Conservation (phyloP, 2,329 filamentous ascomycete genomes). For the Apiospora sp. region DNA sequence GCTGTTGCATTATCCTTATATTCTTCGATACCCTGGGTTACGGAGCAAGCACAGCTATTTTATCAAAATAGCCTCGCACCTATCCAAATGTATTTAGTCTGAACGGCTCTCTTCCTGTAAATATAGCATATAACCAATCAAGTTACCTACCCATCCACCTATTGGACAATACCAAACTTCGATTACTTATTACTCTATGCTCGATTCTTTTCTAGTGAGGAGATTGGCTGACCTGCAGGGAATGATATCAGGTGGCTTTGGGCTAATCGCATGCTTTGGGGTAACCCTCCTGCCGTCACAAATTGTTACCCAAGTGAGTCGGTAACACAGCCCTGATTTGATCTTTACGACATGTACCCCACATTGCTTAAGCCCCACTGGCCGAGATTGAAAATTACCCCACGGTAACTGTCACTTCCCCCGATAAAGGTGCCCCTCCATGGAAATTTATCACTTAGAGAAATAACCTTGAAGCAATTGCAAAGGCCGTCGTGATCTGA, state of each 20-base stretch:
- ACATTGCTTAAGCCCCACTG: constrained; percentile 3
- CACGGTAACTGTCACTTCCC: constrained; percentile 1
- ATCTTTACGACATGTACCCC: background rate
- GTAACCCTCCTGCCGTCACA: background rate
- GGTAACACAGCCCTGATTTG: background rate
- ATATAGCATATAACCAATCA: background rate
- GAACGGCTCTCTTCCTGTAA: constrained; percentile 7
- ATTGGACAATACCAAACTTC: background rate
- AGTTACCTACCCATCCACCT: background rate
- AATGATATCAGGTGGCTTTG: background rate
- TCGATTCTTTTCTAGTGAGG: background rate
- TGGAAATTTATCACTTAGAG: background rate
- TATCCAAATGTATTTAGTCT: background rate
- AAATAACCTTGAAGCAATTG: background rate
- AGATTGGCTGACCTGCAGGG: too few relatives aligned
- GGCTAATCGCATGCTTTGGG: background rate
- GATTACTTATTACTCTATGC: background rate
- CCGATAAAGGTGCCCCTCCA: constrained; percentile 8
- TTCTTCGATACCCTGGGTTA: constrained; percentile 22
- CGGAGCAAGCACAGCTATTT: background rate
- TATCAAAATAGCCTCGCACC: constrained; percentile 1
- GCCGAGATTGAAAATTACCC: background rate
- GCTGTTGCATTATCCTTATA: constrained; percentile 10
- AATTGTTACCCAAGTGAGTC: background rate
- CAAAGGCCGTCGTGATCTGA: background rate